Percentiles rank a stretch among this genome's conserved stretches.
Evolutionary conservation across 2,329 filamentous ascomycete species (phyloP).

Genomic region (Cladophialophora carrionii): DNA sequence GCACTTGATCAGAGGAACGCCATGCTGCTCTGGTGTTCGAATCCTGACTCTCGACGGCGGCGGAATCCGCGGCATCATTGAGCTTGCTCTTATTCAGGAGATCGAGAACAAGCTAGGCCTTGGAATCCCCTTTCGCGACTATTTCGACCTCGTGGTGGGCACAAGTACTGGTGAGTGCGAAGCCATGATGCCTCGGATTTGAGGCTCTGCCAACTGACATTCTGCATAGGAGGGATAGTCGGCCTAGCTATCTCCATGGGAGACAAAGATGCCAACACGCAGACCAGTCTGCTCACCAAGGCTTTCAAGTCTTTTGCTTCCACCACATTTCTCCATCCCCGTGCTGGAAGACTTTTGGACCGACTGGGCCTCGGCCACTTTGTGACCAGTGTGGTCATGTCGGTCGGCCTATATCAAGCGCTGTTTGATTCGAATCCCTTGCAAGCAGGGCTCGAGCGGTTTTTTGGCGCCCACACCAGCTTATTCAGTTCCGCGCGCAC

Average conservation of each 20-base stretch:
- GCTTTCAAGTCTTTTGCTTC: conserved; percentile 14
- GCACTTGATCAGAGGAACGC: conserved; percentile 27
- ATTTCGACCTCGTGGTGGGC: conserved; percentile 32
- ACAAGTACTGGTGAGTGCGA: conserved; percentile 27
- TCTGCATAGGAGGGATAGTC: conserved; percentile 7
- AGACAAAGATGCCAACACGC: conserved; percentile 10
- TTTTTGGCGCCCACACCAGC: conserved; percentile 13
- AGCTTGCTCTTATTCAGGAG: conserved; percentile 26
- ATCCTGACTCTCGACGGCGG: conserved; percentile 33
- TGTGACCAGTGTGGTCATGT: conserved; percentile 21
- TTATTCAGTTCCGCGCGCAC: conserved; percentile 16
- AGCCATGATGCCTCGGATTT: neutral
- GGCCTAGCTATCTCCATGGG: conserved; percentile 11
- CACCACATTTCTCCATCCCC: conserved; percentile 4
- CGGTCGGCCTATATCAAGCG: conserved; percentile 13
- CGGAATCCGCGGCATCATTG: conserved; percentile 29
- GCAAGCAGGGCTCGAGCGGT: conserved; percentile 1
- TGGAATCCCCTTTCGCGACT: conserved; percentile 26
- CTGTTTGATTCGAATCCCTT: conserved; percentile 11
- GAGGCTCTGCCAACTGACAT: neutral
- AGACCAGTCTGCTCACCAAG: conserved; percentile 1
- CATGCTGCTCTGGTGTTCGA: conserved; percentile 25
- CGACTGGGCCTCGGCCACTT: conserved; percentile 15
- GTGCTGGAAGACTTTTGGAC: conserved; percentile 1
- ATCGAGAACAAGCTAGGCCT: conserved; percentile 27